Conservation (phyloP, 331 rosid species). For the Cydonia oblonga region DNA sequence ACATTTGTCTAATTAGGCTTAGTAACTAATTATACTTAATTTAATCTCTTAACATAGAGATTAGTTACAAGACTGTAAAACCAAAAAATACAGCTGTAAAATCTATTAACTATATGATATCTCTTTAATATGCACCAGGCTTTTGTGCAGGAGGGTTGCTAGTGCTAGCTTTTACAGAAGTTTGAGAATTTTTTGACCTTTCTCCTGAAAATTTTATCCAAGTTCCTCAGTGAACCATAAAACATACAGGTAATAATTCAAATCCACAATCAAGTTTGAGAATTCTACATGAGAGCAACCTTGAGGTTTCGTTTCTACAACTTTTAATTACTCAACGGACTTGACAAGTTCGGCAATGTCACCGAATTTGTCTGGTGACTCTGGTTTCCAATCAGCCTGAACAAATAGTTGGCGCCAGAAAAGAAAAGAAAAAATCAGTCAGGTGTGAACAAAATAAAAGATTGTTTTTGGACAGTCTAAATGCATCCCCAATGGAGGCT, state of each 20-base stretch:
- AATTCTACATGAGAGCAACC: constrained; percentile 26
- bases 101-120: no score
- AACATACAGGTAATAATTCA: not conserved
- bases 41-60: no score
- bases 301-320: constrained; percentile 56
- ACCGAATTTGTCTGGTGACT: constrained; percentile 51
- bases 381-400: constrained; percentile 95
- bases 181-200: constrained; percentile 37
- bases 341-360: constrained; percentile 53
- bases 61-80: no score
- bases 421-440: not conserved
- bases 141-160: constrained; percentile 48
- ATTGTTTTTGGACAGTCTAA: not conserved
- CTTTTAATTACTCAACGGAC: constrained; percentile 41
- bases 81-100: no score
- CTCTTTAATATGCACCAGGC: constrained; percentile 59
- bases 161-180: constrained; percentile 29
- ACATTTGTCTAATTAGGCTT: no score
- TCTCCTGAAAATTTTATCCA: constrained; percentile 39
- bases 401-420: constrained; percentile 5
- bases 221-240: constrained; percentile 7
- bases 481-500: no score
- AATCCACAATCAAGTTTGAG: not conserved
- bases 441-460: not conserved
- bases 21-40: no score